Percentiles rank a stretch among this genome's conserved stretches.
These are phyloP conservation scores for Spathaspora girioi DNA, from an alignment of 805 yeast species.

Conservation along the genomic window DNA sequence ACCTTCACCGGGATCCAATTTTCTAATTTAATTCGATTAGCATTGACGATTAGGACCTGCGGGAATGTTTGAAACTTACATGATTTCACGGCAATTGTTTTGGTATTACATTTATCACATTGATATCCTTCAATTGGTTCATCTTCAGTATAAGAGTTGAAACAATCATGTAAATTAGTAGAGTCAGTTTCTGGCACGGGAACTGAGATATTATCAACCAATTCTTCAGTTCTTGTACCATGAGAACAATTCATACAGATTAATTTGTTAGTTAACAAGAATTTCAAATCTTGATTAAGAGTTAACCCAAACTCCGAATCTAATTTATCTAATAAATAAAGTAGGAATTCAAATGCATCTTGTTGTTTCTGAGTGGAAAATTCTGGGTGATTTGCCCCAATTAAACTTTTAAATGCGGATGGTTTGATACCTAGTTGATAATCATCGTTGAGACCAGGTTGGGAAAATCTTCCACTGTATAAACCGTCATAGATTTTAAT, in stretches of 20 bases:
- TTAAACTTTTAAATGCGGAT: slow-evolving; percentile 63
- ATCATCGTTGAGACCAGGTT: slow-evolving; percentile 46
- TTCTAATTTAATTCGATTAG: slow-evolving; percentile 75
- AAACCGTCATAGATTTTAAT: slow-evolving; percentile 79
- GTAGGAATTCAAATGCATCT: slow-evolving; percentile 89
- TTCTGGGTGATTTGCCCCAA: slow-evolving; percentile 78
- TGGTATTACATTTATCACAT: slow-evolving; percentile 53
- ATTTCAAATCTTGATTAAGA: slow-evolving; percentile 61
- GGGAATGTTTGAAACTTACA: slow-evolving; percentile 65
- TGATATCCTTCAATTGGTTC: slow-evolving; percentile 59
- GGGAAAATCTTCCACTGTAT: slow-evolving; percentile 66
- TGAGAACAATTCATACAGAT: slow-evolving; percentile 55
- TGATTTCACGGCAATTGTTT: slow-evolving; percentile 34
- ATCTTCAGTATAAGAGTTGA: slow-evolving; percentile 40
- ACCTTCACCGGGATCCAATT: slow-evolving; percentile 90
- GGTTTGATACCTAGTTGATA: slow-evolving; percentile 81
- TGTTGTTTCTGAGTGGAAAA: slow-evolving; percentile 87
- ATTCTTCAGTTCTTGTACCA: slow-evolving; percentile 54
- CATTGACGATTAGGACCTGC: slow-evolving; percentile 62
- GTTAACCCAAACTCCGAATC: slow-evolving; percentile 43
- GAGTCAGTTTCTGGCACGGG: slow-evolving; percentile 53
- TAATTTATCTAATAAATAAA: slow-evolving; percentile 60
- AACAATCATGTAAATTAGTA: slow-evolving; percentile 47
- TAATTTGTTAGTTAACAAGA: slow-evolving; percentile 60
- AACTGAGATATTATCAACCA: slow-evolving; percentile 61